These are phyloP conservation scores for Colletotrichum sp. DNA, from an alignment of 2,329 filamentous ascomycete species.

Conservation along the genomic window DNA sequence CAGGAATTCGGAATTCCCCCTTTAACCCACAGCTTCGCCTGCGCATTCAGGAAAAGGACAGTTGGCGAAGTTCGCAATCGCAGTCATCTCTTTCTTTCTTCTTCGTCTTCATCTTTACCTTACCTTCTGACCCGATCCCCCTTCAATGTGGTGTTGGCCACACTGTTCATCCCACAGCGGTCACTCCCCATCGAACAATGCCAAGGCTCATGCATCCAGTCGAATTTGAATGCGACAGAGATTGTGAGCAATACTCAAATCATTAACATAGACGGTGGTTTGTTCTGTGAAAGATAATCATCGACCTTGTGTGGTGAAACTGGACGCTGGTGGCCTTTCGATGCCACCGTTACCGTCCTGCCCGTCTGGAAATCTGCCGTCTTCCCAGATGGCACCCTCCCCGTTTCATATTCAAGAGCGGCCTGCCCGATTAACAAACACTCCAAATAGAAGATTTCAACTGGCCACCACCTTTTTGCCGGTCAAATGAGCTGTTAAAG, in stretches of 20 bases:
- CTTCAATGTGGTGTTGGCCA: neutral
- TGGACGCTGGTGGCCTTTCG: neutral
- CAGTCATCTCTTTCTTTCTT: neutral
- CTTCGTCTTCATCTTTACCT: neutral
- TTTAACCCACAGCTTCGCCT: neutral
- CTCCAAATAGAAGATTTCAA: neutral
- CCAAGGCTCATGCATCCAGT: neutral
- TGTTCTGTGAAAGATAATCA: neutral
- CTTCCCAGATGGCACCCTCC: neutral
- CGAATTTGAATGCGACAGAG: neutral
- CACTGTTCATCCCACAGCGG: neutral
- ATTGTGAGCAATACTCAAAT: neutral
- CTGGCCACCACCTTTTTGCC: neutral
- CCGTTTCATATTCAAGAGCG: neutral
- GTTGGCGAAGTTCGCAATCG: neutral
- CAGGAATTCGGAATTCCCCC: neutral
- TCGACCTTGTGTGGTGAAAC: neutral
- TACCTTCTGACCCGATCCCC: neutral
- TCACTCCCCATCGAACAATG: neutral
- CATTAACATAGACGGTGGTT: neutral
- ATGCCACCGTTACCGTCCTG: neutral
- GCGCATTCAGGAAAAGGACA: neutral
- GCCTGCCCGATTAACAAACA: neutral
- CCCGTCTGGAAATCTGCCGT: neutral
- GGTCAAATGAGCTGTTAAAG: neutral